Percentiles rank a stretch among this genome's conserved stretches.
Conservation (phyloP, 495 filamentous ascomycete genomes). For the Hapsidospora chrysogenum region DNA sequence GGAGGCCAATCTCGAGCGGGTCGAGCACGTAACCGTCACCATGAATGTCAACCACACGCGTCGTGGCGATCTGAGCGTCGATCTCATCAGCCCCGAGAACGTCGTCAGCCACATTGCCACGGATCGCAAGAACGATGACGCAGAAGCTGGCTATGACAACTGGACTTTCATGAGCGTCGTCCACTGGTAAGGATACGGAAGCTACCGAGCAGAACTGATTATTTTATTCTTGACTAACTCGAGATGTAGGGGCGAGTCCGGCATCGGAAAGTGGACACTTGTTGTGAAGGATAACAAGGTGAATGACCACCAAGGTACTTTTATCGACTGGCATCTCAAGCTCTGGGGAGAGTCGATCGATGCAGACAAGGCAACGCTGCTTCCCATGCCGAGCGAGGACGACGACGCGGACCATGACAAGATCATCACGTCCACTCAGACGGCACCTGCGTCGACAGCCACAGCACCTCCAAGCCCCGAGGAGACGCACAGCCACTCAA, state of each 20-base stretch:
- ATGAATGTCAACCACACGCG: slow-evolving; percentile 85
- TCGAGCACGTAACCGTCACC: slow-evolving; percentile 93
- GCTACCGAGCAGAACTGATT: no score
- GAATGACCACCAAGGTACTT: slow-evolving; percentile 60
- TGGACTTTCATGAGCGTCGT: slow-evolving; percentile 99
- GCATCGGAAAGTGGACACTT: slow-evolving; percentile 77
- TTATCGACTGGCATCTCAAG: slow-evolving; percentile 85
- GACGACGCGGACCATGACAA: slow-evolving; percentile 65
- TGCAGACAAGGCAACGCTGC: slow-evolving; percentile 43
- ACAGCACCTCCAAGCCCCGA: slow-evolving; percentile 9
- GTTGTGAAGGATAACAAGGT: slow-evolving; percentile 72
- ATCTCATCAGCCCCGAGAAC: slow-evolving; percentile 70
- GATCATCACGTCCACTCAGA: slow-evolving; percentile 24
- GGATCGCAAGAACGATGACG: slow-evolving; percentile 46
- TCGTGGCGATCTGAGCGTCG: slow-evolving; percentile 84
- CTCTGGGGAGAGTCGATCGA: slow-evolving; percentile 86
- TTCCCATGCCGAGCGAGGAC: slow-evolving; percentile 71
- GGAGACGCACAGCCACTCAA: slow-evolving; percentile 13
- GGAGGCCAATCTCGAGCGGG: slow-evolving; percentile 61
- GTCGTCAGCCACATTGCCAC: slow-evolving; percentile 73
- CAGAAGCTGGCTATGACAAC: slow-evolving; percentile 61
- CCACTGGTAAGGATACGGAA: slow-evolving; percentile 66
- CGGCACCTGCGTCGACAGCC: slow-evolving; percentile 20
- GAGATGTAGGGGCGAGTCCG: slow-evolving; percentile 62
- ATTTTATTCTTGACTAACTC: not conserved